Percentiles rank a stretch among this genome's conserved stretches.
Conservation (phyloP, 305 asterid genomes). For the Solanum chacoense region DNA sequence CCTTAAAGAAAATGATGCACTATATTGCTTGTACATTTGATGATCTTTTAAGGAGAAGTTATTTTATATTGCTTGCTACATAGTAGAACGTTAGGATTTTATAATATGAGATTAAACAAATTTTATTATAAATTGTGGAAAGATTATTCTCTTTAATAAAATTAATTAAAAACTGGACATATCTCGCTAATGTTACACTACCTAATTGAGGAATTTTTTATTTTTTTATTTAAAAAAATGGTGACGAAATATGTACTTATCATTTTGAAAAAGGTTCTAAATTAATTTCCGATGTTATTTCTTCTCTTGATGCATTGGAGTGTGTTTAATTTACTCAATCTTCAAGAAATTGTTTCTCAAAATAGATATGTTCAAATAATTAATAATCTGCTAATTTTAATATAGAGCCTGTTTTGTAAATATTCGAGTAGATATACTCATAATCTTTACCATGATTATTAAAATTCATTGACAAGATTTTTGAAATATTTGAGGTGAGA, state of each 20-base stretch:
- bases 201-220: not conserved
- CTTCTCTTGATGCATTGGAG: not conserved
- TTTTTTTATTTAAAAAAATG: too few relatives aligned
- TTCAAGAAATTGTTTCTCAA: not conserved
- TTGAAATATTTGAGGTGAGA: not conserved
- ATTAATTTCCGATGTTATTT: not conserved
- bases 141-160: not conserved
- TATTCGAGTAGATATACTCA: not conserved
- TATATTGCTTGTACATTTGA: not conserved
- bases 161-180: not conserved
- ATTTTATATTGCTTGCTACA: not conserved
- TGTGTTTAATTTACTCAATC: not conserved
- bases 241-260: not conserved
- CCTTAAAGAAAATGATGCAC: not conserved
- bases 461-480: not conserved
- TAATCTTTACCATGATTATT: not conserved
- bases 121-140: not conserved
- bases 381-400: too few relatives aligned
- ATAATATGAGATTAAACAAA: not conserved
- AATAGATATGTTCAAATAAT: not conserved
- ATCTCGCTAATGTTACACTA: not conserved
- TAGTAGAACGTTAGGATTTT: not conserved
- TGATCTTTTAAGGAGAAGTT: not conserved
- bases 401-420: too few relatives aligned
- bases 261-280: not conserved